These are phyloP conservation scores for Ophiocordyceps camponoti-floridani DNA, from an alignment of 2,329 filamentous ascomycete genomes.

Conservation along the genomic window DNA sequence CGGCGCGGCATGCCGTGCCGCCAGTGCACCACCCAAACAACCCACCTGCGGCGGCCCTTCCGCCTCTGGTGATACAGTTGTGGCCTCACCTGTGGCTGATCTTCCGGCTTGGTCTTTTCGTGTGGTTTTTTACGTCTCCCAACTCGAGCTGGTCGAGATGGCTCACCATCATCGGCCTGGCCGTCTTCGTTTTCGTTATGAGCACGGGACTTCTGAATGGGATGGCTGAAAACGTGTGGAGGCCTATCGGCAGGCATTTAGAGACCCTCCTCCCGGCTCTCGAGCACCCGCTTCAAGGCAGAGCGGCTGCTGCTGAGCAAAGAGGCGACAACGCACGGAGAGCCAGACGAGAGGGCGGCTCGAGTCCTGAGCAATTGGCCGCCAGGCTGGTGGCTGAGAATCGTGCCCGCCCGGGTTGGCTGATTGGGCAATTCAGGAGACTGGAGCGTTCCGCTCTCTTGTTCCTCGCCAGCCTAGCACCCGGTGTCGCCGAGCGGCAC, in stretches of 20 bases:
- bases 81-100: slow-evolving; percentile 47
- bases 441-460: slow-evolving; percentile 42
- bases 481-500: slow-evolving; percentile 46
- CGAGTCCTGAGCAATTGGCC: slow-evolving; percentile 31
- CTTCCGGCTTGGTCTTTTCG: slow-evolving; percentile 36
- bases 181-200: slow-evolving; percentile 36
- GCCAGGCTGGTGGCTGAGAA: slow-evolving; percentile 31
- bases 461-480: slow-evolving; percentile 48
- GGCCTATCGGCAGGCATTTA: slow-evolving; percentile 38
- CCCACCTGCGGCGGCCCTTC: slow-evolving; percentile 14
- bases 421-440: slow-evolving; percentile 25
- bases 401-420: slow-evolving; percentile 13
- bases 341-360: slow-evolving; percentile 11
- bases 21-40: slow-evolving; percentile 20
- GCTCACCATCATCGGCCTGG: slow-evolving; percentile 34
- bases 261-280: slow-evolving; percentile 37
- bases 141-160: slow-evolving; percentile 41
- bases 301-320: neutral
- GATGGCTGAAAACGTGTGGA: slow-evolving; percentile 34
- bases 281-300: slow-evolving; percentile 17
- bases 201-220: slow-evolving; percentile 42
- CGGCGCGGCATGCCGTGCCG: slow-evolving; percentile 6
- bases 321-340: slow-evolving; percentile 10
- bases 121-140: slow-evolving; percentile 47
- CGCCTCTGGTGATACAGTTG: slow-evolving; percentile 17